Evolutionary conservation across 2,329 filamentous ascomycete species (phyloP), one percentile per base, ranked within the genome.

Genomic region (Epichloe typhina): DNA sequence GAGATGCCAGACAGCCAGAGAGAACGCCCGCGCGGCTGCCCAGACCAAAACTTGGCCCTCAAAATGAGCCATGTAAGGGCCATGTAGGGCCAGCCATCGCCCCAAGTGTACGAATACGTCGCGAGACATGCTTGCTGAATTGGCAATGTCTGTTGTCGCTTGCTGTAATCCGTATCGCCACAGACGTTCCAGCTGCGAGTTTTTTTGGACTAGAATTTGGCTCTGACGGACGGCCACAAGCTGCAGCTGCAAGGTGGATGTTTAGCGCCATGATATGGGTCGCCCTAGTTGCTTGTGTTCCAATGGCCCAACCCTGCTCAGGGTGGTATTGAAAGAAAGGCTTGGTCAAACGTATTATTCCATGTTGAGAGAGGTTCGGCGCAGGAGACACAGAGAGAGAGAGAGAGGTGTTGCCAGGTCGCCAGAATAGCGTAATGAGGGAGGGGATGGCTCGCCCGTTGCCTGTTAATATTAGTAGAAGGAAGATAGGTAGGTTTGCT

Each of bases 261-360:
- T 31, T 51, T 50, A 45, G 50, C 50, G 52, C 51, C 52, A 39
- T 37, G 40, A 37, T 39, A 52, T 52, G 51, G 51, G 46, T 46
- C 40, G 39, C 47, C 50, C 43, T 35, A 38, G 31, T 19, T 19
- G 33, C 35, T 39, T 39, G 36, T 46, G 44, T 48, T 50, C 49
- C 51, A 47, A 50, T 37, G 15, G 45, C 33, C 31, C n/a, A 53
- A 53, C 54, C 54, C 53, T 53, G 54, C 40, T 49, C 15, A 40
- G 49, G 50, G 53, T 56, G 42, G 51, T 49, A 53, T 52, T 15
- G 47, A 50, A 47, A 50, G 42, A 50, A 47, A 50, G 42, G 51
- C 50, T 53, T 55, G 54, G 53, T 26, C 44, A 40, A 48, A 53
- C 36, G 43, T 31, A 39, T 42, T 46, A 31, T 45, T 40, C 50